These are phyloP conservation scores for Mycena amicta DNA, from an alignment of 768 basidiomycete species.

Conservation along the genomic window DNA sequence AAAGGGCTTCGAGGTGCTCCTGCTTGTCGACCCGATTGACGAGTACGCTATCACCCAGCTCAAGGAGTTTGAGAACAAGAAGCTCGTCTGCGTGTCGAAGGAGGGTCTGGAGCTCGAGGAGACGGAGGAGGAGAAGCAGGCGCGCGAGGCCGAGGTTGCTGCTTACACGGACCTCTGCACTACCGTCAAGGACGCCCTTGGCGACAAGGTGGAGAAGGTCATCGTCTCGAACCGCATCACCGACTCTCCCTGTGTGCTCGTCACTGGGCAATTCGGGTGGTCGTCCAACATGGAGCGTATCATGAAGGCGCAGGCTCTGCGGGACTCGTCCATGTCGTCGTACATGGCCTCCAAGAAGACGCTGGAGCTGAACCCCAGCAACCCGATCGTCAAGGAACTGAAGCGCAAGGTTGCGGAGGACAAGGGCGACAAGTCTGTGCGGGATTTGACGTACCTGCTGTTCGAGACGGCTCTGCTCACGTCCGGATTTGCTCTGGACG, in stretches of 20 bases:
- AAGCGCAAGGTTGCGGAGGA: conserved; percentile 95
- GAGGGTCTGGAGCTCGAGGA: conserved; percentile 99
- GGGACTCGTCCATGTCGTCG: conserved; percentile 96
- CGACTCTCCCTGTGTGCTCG: conserved; percentile 95
- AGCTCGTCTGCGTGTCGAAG: conserved; percentile 96
- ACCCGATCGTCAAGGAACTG: conserved; percentile 95
- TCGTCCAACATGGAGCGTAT: conserved; percentile 99
- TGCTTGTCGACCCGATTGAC: conserved; percentile 98
- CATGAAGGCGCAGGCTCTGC: conserved; percentile 98
- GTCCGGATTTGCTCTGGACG: conserved; percentile 93
- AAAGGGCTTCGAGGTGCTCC: conserved; percentile 97
- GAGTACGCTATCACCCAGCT: conserved; percentile 98
- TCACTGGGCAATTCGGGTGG: conserved; percentile 99
- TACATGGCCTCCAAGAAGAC: conserved; percentile 99
- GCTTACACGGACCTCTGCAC: conserved; percentile 89
- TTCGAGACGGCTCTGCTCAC: conserved; percentile 97
- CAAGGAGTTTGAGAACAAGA: conserved; percentile 99
- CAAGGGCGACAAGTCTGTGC: conserved; percentile 97
- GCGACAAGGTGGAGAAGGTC: conserved; percentile 99
- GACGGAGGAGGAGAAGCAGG: conserved; percentile 95
- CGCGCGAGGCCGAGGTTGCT: conserved; percentile 81
- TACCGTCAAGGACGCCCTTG: conserved; percentile 96
- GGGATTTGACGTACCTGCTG: conserved; percentile 92
- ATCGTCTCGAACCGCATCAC: conserved; percentile 96
- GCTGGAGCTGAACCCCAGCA: conserved; percentile 89